Evolutionary conservation across 345 rosid species (phyloP), one percentile per base, ranked within the genome.

Genomic region (Carallia brachiata): DNA sequence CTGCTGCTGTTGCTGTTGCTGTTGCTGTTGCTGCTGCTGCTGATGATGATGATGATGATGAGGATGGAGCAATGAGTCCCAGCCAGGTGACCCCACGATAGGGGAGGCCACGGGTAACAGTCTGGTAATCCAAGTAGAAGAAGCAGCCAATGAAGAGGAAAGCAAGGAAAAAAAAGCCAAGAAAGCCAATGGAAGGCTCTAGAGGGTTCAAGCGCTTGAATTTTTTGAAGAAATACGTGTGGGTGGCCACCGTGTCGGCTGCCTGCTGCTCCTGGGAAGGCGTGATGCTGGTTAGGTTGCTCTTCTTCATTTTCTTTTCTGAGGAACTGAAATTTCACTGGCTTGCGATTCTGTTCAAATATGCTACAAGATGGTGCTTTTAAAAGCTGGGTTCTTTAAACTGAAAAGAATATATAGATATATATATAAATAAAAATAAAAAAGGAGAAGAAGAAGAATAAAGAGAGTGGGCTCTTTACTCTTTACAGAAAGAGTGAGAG

Each of bases 141-240:
- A 84, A 82, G 67, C 79, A 77, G 52, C 70, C 84, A 68, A 85
- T 66, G 74, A 84, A 80, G 30, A 86, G 44, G 31, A 68, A 31
- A 70, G 83, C 54, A 39, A 74, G 77, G 12, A 84, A 76, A 66
- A 80, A 62, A 81, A 83, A 84, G 30, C 89, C 84, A 28, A 83
- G 60, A 69, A 88, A 27, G 36, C 83, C 82, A 1, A 80, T 13
- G 57, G 80, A 84, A 2, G 82, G 85, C 75, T 84, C 90, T 0
- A 88, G 73, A 63, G 85, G 84, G 57, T 67, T 82, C 70, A 76
- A 65, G 34, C 80, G 77, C 80, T 83, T 84, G 75, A 81, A 58
- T 75, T 81, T 84, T 70, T 72, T 77, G 59, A 80, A 65, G 36
- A 79, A 66, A 69, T 73, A 73, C 75, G 75, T 64, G 62, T 75